phyloP scores from a whole-genome alignment of 495 filamentous ascomycete species.

The Aspergillus sclerotioniger region DNA sequence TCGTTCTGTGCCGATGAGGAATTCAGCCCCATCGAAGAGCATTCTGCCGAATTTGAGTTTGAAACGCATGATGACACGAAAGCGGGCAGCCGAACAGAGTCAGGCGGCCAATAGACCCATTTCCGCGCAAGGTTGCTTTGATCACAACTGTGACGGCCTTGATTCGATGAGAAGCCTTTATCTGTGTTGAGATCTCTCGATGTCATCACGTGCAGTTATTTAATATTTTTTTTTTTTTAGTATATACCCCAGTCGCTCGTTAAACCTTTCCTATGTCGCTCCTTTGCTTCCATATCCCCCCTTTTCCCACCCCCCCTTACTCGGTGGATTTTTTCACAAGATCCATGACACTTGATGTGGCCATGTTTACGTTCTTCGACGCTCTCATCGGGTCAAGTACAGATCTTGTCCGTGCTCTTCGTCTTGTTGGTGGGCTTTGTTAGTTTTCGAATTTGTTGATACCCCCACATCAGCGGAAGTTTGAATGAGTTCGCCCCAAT shows the following conservation, averaged over 20 bases:
- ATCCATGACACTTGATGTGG: constrained; percentile 13
- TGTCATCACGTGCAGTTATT: neutral
- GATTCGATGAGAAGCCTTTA: neutral
- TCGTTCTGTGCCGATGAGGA: constrained; percentile 45
- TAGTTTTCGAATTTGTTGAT: constrained; percentile 39
- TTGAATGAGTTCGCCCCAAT: constrained; percentile 25
- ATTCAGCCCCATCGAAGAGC: constrained; percentile 36
- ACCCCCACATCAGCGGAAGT: constrained; percentile 39
- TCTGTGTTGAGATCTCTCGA: too few species aligned
- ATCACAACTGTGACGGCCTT: neutral
- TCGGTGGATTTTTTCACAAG: constrained; percentile 6
- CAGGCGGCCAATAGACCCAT: too few species aligned
- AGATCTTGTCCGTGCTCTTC: constrained; percentile 8
- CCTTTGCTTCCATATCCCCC: constrained; percentile 12
- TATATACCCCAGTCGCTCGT: constrained; percentile 32
- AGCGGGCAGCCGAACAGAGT: constrained; percentile 38
- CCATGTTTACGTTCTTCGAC: constrained; percentile 11
- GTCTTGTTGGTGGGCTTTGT: constrained; percentile 19
- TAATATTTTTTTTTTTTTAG: neutral
- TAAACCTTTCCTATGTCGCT: constrained; percentile 32
- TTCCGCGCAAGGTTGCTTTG: neutral
- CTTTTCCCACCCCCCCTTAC: constrained; percentile 13
- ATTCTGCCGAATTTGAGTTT: constrained; percentile 49
- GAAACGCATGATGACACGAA: constrained; percentile 63
- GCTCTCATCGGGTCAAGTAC: constrained; percentile 3